Conservation (phyloP, 1,284 basidiomycete genomes). For the Tilletiopsis washingtonensis region DNA sequence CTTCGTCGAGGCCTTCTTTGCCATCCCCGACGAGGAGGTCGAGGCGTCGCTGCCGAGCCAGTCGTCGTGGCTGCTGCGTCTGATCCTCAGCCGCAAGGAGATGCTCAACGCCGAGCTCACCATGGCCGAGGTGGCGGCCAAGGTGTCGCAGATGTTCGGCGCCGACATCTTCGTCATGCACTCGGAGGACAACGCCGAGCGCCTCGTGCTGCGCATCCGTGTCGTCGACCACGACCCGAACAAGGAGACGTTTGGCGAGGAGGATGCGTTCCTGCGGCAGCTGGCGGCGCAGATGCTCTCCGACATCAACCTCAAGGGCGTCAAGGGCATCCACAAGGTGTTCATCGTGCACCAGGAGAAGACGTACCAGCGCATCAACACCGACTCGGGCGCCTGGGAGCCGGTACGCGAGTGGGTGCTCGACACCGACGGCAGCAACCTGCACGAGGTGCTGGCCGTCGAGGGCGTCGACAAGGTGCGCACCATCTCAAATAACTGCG, state of each 20-base stretch:
- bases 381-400: slow-evolving; percentile 41
- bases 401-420: slow-evolving; percentile 72
- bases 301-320: slow-evolving; percentile 84
- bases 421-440: slow-evolving; percentile 75
- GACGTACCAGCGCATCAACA: slow-evolving; percentile 51
- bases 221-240: slow-evolving; percentile 73
- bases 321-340: slow-evolving; percentile 80
- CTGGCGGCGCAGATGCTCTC: slow-evolving; percentile 94
- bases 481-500: slow-evolving; percentile 94
- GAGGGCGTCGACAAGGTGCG: slow-evolving; percentile 87
- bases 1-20: slow-evolving; percentile 98
- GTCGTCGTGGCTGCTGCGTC: slow-evolving; percentile 93
- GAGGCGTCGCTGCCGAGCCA: slow-evolving; percentile 82
- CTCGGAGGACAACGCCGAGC: slow-evolving; percentile 97
- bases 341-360: slow-evolving; percentile 86
- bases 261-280: slow-evolving; percentile 93
- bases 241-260: slow-evolving; percentile 79
- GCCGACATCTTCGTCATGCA: slow-evolving; percentile 96
- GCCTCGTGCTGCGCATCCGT: slow-evolving; percentile 93
- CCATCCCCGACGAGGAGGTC: slow-evolving; percentile 94
- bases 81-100: slow-evolving; percentile 91
- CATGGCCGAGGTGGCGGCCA: slow-evolving; percentile 89
- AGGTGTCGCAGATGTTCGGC: slow-evolving; percentile 90
- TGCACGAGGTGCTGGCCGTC: slow-evolving; percentile 66
- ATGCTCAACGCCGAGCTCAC: slow-evolving; percentile 95